A percentile compares a stretch with the other conserved stretches of the same genome.
phyloP scores from a whole-genome alignment of 164 flowering plant species.

The Protea cynaroides region DNA sequence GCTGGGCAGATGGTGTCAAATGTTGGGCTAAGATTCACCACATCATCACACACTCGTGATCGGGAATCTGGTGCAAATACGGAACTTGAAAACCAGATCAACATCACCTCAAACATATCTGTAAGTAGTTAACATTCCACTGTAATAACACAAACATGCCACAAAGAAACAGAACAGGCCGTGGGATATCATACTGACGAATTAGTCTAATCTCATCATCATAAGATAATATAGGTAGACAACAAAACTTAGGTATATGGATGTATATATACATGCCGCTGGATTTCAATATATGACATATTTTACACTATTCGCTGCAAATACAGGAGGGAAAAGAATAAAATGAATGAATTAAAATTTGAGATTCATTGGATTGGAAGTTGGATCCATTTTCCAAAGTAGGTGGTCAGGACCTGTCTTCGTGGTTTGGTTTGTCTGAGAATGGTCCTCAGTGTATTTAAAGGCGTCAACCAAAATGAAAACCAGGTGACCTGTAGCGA shows the following conservation, averaged over 20 bases:
- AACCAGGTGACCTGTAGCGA: constrained; percentile 61
- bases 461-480: constrained; percentile 71
- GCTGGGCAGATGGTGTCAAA: no score
- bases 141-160: not conserved
- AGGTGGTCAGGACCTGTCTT: not conserved
- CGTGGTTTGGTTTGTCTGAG: constrained; percentile 6
- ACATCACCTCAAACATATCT: no score
- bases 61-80: no score
- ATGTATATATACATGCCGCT: not conserved
- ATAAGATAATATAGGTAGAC: not conserved
- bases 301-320: not conserved
- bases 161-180: not conserved
- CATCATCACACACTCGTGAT: no score
- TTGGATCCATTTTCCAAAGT: constrained; percentile 2
- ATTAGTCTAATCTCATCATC: no score
- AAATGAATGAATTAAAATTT: constrained; percentile 35
- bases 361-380: constrained; percentile 6
- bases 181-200: not conserved
- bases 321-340: constrained; percentile 1
- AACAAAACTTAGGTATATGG: not conserved
- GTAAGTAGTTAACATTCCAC: not conserved
- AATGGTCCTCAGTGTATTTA: not conserved
- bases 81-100: no score
- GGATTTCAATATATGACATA: not conserved
- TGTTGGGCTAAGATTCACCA: no score